These are phyloP conservation scores for Asterella californica DNA, from an alignment of 225 moss, liverwort and hornwort genomes.

Conservation along the genomic window DNA sequence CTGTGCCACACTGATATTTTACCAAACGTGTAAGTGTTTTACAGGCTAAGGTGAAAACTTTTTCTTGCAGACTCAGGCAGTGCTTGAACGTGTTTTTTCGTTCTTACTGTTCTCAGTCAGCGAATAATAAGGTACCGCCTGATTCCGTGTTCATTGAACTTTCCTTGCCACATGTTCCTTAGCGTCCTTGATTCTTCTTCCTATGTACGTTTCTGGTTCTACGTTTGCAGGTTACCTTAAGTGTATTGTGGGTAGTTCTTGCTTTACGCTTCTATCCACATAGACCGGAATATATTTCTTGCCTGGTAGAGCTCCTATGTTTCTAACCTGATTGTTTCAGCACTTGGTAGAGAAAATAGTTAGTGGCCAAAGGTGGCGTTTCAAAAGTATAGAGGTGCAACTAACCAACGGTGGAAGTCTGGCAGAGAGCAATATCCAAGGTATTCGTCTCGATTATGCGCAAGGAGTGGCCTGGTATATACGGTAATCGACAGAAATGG, in stretches of 20 bases:
- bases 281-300: too few species aligned
- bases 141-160: too few species aligned
- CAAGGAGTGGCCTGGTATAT: conserved; percentile 78
- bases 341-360: not conserved
- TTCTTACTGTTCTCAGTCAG: conserved; percentile 66
- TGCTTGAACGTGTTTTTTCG: conserved; percentile 81
- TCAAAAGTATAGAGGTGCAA: too few species aligned
- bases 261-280: too few species aligned
- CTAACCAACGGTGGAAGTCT: not conserved
- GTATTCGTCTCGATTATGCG: conserved; percentile 80
- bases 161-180: too few species aligned
- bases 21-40: not conserved
- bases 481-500: conserved; percentile 48
- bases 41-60: not conserved
- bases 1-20: not conserved
- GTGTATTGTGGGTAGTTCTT: too few species aligned
- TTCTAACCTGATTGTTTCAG: not conserved
- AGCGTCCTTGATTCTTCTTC: too few species aligned
- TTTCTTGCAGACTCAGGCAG: conserved; percentile 47
- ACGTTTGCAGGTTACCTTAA: too few species aligned
- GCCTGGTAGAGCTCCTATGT: not conserved
- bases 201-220: too few species aligned
- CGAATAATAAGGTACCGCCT: conserved; percentile 67
- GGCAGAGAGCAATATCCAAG: conserved; percentile 70
- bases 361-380: not conserved